Evolutionary conservation across 2,329 filamentous ascomycete genomes (phyloP).

Genomic region (Colletotrichum melonis): DNA sequence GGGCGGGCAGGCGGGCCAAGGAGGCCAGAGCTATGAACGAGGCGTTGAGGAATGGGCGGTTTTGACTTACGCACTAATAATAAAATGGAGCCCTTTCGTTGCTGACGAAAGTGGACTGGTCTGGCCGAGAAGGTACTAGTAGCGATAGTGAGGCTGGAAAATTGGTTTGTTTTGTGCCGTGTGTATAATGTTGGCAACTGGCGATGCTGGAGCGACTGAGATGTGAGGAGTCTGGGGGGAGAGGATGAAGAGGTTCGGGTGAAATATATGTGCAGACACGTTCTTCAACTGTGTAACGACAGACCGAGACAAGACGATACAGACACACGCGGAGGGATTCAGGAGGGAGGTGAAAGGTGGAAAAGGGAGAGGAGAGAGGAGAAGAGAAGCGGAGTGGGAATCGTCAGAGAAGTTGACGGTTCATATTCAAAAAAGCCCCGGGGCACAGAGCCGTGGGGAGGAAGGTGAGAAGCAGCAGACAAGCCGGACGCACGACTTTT

Average conservation of each 20-base stretch:
- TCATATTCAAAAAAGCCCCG: constrained; percentile 34
- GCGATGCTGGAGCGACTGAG: neutral
- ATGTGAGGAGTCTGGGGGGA: neutral
- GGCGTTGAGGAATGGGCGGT: constrained; percentile 15
- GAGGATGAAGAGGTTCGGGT: neutral
- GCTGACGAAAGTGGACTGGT: neutral
- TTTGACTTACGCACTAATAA: constrained; percentile 23
- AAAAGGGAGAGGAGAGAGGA: constrained; percentile 1
- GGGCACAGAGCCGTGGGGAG: constrained; percentile 1
- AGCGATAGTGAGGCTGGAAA: constrained; percentile 6
- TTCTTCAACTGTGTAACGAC: constrained; percentile 24
- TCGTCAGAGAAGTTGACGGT: constrained; percentile 27
- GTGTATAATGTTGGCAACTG: neutral
- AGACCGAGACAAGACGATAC: neutral
- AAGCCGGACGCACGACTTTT: neutral
- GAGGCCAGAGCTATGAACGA: neutral
- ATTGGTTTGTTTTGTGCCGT: neutral
- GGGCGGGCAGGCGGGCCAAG: neutral
- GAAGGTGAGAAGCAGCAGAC: constrained; percentile 6
- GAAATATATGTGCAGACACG: constrained; percentile 25
- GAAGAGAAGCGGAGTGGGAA: neutral
- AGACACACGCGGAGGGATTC: constrained; percentile 2
- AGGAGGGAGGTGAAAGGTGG: constrained; percentile 12
- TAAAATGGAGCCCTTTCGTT: constrained; percentile 10
- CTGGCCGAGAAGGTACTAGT: constrained; percentile 9